Conservation (phyloP, 768 basidiomycete genomes). For the Rhizopogon sp. region DNA sequence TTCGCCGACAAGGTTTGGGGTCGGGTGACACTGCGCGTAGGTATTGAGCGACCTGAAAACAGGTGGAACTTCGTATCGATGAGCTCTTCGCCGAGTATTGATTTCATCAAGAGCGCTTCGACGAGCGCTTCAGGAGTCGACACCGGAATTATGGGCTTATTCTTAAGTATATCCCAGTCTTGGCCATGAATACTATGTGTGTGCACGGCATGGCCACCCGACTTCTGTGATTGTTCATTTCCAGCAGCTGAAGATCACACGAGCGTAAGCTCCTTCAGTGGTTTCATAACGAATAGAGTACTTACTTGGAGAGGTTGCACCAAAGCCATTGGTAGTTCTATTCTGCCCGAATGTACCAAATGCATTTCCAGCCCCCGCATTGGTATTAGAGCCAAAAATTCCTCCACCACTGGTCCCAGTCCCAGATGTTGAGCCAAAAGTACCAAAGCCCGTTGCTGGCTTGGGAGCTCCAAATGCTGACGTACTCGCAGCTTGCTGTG, state of each 20-base stretch:
- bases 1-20: slow-evolving; percentile 24
- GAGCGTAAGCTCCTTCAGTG: slow-evolving; percentile 8
- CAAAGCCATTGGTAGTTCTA: slow-evolving; percentile 40
- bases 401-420: slow-evolving; percentile 27
- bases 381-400: slow-evolving; percentile 30
- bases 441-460: slow-evolving; percentile 64
- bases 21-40: slow-evolving; percentile 5
- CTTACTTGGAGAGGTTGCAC: slow-evolving; percentile 30
- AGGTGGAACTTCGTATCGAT: slow-evolving; percentile 27
- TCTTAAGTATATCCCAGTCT: no score
- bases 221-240: slow-evolving; percentile 17
- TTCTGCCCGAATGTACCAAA: slow-evolving; percentile 60
- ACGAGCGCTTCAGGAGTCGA: slow-evolving; percentile 7
- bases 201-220: background rate
- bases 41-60: slow-evolving; percentile 17
- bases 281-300: slow-evolving; percentile 4
- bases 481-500: slow-evolving; percentile 29
- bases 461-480: slow-evolving; percentile 64
- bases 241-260: slow-evolving; percentile 20
- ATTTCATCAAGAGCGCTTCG: slow-evolving; percentile 19
- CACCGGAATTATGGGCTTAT: no score
- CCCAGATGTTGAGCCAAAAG: slow-evolving; percentile 35
- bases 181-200: no score
- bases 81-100: slow-evolving; percentile 21
- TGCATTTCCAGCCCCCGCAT: slow-evolving; percentile 25